Percentiles rank a stretch among this genome's conserved stretches.
These are phyloP conservation scores for Marsdenia floribunda DNA, from an alignment of 257 asterid genomes.

Conservation along the genomic window DNA sequence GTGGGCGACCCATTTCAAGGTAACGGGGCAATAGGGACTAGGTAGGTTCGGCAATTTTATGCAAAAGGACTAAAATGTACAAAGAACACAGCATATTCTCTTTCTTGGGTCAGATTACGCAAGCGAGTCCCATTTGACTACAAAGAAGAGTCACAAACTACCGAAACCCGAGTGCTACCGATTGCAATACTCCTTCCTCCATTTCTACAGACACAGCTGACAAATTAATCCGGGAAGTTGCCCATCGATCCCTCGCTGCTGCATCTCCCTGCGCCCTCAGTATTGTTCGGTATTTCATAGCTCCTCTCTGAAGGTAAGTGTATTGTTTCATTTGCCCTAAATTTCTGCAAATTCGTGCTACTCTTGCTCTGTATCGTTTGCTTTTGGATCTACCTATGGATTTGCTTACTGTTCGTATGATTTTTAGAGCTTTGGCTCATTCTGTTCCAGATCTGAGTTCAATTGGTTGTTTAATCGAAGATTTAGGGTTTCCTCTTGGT, in stretches of 20 bases:
- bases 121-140: neutral
- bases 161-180: neutral
- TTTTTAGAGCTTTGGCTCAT: neutral
- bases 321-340: neutral
- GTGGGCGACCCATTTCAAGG: too few relatives aligned
- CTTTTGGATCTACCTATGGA: neutral
- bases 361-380: neutral
- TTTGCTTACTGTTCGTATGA: neutral
- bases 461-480: neutral
- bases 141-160: neutral
- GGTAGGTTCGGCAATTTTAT: neutral
- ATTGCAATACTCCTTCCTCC: neutral
- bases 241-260: neutral
- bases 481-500: slow-evolving; percentile 10
- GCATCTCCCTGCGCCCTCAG: slow-evolving; percentile 8
- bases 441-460: slow-evolving; percentile 11
- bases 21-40: neutral
- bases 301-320: slow-evolving; percentile 8
- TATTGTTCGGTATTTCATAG: slow-evolving; percentile 1
- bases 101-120: slow-evolving; percentile 2
- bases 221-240: neutral
- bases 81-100: slow-evolving; percentile 15
- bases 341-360: neutral
- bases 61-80: slow-evolving; percentile 19
- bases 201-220: neutral